Evolutionary conservation across 2,329 filamentous ascomycete genomes (phyloP), one percentile per base, ranked within the genome.

Genomic region (Exophiala sideris): DNA sequence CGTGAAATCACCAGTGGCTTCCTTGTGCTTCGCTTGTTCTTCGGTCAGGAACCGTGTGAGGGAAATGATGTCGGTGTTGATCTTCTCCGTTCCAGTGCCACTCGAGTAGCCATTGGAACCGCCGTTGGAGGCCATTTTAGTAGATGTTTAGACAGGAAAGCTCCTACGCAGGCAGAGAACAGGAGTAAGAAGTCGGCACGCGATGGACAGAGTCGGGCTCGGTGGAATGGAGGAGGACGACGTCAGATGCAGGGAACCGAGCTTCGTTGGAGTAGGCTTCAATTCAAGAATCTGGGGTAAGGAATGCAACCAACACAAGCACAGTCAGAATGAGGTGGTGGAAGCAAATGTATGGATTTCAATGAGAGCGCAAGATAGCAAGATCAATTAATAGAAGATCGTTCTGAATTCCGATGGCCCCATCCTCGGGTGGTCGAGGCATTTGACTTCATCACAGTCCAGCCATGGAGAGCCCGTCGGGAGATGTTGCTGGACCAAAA

Each of bases 1-100:
- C 90, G 94, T 99, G 76, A 99, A 99, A 77, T 99, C 94, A 77
- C 94, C 94, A 11, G 91, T 96, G 50, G 94, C 94, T 72, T 97
- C 91, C 70, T 87, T 87, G 76, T 95, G 85, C 75, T 96, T 96
- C 59, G 80, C 76, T 73, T 99, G 94, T 77, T 96, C 91, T 78
- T 99, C 94, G 29, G 91, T 97, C 66, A 99, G 82, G 80, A 94
- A 96, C 59, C 94, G 84, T 39, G 94, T 96, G 65, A 99, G 84
- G 51, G 94, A 97, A 70, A 97, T 81, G 69, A 99, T 97, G 73
- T 96, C 84, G 59, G 89, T 95, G 80, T 97, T 96, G 77, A 99
- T 85, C 71, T 87, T 86, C 77, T 95, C 90, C 64, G 75, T 69
- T 56, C 78, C 79, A 34, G 79, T 78, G 53, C 79, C 78, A 64